Evolutionary conservation across 1,284 basidiomycete species (phyloP), one percentile per base, ranked within the genome.

Genomic region (Rugosomyces carneus): DNA sequence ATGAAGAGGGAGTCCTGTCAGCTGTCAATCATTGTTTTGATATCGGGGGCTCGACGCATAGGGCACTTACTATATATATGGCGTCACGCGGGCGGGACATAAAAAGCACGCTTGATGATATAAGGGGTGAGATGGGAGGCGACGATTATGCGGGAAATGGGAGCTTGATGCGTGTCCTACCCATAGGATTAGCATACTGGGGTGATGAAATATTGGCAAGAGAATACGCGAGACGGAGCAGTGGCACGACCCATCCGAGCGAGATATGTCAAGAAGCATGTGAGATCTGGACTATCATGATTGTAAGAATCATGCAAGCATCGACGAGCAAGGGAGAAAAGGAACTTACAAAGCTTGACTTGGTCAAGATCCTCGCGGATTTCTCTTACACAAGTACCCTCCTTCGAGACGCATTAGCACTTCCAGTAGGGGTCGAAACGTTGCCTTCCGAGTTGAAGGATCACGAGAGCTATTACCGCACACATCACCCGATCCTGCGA

Each of bases 141-240:
- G 53, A 62, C 3, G 32, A 47, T 0, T 63, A 45, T 45, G 59
- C 59, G 23, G 67, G 67, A 15, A 71, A 71, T 51, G 70, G 68
- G 9, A 70, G 66, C 43, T 53, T 72, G 27, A 68, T 72, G 67
- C 65, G 71, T 8, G 55, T 72, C 24, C 46, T 71, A 7, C 69
- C 71, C 1, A 53, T 72, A 3, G 68, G 64, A 1, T 56, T 73
- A 18, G 62, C 64, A 19, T 71, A 69, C 50, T 71, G 67, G 65
- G 53, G 60, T 26, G 57, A 66, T 39, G 57, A 60, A 8, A 45
- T 41, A 4, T 44, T 54, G 24, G 65, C 66, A 4, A 57, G 51
- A 38, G 44, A 44, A n/a, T 66, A 60, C 24, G 70, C 65, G 1
- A 48, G 60, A 20, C 57, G 64, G 39, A 71, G 68, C 52, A 71